Evolutionary conservation across 1,284 basidiomycete genomes (phyloP).

Genomic region (Ustilago cynodontis): DNA sequence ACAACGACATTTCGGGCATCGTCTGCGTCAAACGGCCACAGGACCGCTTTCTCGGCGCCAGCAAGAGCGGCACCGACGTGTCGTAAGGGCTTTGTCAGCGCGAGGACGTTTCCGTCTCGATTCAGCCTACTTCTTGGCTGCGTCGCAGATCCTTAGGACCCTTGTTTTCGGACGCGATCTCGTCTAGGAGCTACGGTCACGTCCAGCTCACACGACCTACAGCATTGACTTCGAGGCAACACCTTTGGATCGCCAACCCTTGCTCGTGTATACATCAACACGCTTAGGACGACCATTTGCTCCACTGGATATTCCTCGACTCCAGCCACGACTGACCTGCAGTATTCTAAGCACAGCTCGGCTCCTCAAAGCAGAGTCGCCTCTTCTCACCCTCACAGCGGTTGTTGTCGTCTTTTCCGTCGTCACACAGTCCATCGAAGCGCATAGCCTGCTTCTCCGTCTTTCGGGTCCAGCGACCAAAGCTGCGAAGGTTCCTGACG

Average conservation of each 20-base stretch:
- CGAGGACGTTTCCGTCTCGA: neutral
- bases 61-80: neutral
- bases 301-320: neutral
- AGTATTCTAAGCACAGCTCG: neutral
- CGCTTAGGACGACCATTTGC: neutral
- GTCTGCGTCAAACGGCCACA: neutral
- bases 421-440: neutral
- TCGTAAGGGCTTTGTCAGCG: neutral
- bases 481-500: neutral
- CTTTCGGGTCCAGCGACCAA: neutral
- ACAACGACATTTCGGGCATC: neutral
- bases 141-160: slow-evolving; percentile 3
- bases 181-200: neutral
- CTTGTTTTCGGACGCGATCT: slow-evolving; percentile 5
- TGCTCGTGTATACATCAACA: neutral
- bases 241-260: neutral
- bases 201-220: neutral
- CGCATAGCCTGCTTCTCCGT: neutral
- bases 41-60: neutral
- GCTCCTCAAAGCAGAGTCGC: neutral
- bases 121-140: neutral
- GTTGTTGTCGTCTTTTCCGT: neutral
- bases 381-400: no score
- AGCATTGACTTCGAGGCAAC: neutral
- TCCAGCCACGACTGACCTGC: neutral